Conservation (phyloP, 192 early-diverging fungal species). For the Coemansia sp. region DNA sequence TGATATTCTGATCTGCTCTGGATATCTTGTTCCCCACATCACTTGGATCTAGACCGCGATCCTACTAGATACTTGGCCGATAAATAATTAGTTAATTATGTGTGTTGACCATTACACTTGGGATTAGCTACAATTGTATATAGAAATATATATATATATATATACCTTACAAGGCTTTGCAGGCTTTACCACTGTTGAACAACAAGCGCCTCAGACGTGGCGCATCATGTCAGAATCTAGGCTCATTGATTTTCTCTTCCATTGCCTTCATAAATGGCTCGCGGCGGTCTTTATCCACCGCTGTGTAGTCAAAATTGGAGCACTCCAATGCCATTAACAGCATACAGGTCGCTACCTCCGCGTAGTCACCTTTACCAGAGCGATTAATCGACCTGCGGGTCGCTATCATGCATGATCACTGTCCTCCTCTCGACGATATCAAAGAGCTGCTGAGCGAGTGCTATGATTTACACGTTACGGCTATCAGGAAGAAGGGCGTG, state of each 20-base stretch:
- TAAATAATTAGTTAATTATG: background rate
- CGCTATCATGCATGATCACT: background rate
- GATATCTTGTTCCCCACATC: background rate
- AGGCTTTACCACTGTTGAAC: background rate
- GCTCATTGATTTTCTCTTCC: background rate
- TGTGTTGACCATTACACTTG: no score
- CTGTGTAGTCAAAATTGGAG: background rate
- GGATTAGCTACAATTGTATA: no score
- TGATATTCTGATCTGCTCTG: slow-evolving; percentile 2
- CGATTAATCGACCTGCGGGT: background rate
- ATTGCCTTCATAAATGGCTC: background rate
- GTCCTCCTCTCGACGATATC: background rate
- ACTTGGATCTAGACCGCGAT: background rate
- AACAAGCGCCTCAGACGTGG: background rate
- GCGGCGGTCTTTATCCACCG: background rate
- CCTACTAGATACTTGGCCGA: background rate
- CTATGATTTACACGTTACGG: background rate
- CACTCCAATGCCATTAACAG: background rate
- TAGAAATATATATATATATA: background rate
- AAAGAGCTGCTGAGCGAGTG: background rate
- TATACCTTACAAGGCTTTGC: background rate
- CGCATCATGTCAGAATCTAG: background rate
- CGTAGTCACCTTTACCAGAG: no score
- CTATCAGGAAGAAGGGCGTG: background rate
- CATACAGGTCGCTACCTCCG: background rate